phyloP scores from a whole-genome alignment of 2,329 filamentous ascomycete species.

The Xylariomycetidae sp. region DNA sequence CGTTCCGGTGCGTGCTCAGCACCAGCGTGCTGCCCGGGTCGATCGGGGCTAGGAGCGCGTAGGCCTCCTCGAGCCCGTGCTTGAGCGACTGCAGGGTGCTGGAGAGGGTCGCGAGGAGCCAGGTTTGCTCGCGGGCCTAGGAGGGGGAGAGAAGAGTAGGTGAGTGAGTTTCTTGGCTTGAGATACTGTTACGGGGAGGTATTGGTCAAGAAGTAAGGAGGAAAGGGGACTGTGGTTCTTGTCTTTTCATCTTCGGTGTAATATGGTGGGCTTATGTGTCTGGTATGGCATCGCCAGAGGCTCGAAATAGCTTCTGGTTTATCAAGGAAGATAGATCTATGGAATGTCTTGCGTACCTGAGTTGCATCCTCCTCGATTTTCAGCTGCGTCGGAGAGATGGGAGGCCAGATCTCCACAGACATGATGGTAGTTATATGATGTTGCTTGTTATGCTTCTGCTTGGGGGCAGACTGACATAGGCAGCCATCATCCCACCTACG shows the following conservation, averaged over 20 bases:
- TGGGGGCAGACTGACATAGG: conserved; percentile 11
- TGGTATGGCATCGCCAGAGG: too few species aligned
- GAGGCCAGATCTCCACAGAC: conserved; percentile 57
- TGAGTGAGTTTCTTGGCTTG: too few species aligned
- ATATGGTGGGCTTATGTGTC: too few species aligned
- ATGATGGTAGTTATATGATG: conserved; percentile 30
- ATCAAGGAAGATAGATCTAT: too few species aligned
- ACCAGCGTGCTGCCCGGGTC: conserved; percentile 87
- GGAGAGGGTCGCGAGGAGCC: conserved; percentile 49
- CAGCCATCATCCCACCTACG: conserved; percentile 21
- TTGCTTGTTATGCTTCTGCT: too few species aligned
- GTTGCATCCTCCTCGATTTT: conserved; percentile 44
- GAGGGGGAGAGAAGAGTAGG: conserved; percentile 2
- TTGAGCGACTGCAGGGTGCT: conserved; percentile 46
- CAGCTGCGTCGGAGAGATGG: conserved; percentile 45
- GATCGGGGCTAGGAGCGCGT: conserved; percentile 75
- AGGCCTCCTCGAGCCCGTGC: conserved; percentile 79
- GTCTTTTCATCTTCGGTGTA: too few species aligned
- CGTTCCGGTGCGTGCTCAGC: conserved; percentile 79
- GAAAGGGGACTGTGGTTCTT: too few species aligned
- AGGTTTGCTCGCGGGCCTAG: conserved; percentile 44
- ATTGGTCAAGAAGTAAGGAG: too few species aligned
- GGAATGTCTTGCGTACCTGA: conserved; percentile 50
- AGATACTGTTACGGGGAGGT: too few species aligned
- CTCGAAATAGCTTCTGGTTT: too few species aligned